Evolutionary conservation across 2,329 filamentous ascomycete genomes (phyloP).

Genomic region (Monosporascus sp.): DNA sequence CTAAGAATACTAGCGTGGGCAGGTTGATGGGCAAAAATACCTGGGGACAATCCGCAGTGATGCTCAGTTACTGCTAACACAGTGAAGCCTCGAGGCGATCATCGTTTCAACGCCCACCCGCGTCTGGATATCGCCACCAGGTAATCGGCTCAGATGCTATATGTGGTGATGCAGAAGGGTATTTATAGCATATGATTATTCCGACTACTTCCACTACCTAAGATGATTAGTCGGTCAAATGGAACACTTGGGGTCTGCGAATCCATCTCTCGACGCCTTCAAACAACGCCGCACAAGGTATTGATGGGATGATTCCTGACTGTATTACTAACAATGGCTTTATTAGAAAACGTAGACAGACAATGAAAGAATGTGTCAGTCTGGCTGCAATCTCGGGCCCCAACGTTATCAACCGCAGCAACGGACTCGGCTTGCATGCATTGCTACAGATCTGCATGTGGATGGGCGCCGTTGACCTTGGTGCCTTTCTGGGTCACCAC

Average conservation of each 20-base stretch:
- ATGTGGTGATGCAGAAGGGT: background rate
- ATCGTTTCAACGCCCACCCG: background rate
- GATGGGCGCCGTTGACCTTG: too few relatives aligned
- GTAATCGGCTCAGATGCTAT: background rate
- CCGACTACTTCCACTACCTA: background rate
- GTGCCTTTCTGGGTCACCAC: too few relatives aligned
- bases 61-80: too few relatives aligned
- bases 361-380: background rate
- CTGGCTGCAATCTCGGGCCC: conserved; percentile 11
- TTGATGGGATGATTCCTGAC: background rate
- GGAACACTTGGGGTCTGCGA: too few relatives aligned
- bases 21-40: background rate
- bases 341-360: background rate
- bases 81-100: background rate
- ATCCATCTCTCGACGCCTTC: too few relatives aligned
- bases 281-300: background rate
- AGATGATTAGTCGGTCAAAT: too few relatives aligned
- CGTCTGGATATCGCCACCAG: background rate
- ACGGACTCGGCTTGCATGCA: background rate
- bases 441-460: background rate
- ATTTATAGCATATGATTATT: background rate
- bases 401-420: conserved; percentile 17
- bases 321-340: background rate
- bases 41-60: background rate
- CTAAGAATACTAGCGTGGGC: background rate